These are phyloP conservation scores for Fusarium globosum DNA, from an alignment of 2,329 filamentous ascomycete genomes.

Conservation along the genomic window DNA sequence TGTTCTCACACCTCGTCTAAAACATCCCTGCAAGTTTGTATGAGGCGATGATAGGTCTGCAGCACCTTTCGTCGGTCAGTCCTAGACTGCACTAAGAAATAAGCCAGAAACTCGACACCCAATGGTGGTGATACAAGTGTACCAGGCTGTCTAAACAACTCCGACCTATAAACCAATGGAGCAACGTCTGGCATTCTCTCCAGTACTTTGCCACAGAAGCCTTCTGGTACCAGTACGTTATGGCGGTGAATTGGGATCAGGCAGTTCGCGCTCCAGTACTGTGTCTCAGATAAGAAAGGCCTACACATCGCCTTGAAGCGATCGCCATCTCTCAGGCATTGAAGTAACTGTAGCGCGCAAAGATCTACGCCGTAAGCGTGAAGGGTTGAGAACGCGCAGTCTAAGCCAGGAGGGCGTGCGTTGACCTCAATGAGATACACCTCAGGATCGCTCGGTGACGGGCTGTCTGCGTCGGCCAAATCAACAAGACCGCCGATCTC, in stretches of 20 bases:
- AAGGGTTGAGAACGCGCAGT: neutral
- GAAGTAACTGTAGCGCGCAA: neutral
- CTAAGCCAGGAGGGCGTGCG: neutral
- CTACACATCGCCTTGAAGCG: neutral
- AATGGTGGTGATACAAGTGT: neutral
- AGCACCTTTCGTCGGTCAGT: neutral
- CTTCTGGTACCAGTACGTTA: neutral
- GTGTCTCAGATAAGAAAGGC: neutral
- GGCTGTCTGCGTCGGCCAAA: neutral
- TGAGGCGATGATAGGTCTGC: neutral
- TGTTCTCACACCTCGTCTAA: neutral
- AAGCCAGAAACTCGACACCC: neutral
- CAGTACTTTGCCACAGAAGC: neutral
- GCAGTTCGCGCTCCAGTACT: neutral
- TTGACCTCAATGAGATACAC: neutral
- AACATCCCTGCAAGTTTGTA: neutral
- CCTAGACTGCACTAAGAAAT: neutral
- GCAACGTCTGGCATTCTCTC: neutral
- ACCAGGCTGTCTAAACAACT: neutral
- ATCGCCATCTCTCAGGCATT: neutral
- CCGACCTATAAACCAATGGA: neutral
- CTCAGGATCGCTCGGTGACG: neutral
- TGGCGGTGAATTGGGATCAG: neutral
- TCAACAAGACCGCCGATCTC: neutral
- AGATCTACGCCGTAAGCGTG: neutral